phyloP scores from a whole-genome alignment of 1,139 yeast genomes.

The Sugiyamaella pinicola region DNA sequence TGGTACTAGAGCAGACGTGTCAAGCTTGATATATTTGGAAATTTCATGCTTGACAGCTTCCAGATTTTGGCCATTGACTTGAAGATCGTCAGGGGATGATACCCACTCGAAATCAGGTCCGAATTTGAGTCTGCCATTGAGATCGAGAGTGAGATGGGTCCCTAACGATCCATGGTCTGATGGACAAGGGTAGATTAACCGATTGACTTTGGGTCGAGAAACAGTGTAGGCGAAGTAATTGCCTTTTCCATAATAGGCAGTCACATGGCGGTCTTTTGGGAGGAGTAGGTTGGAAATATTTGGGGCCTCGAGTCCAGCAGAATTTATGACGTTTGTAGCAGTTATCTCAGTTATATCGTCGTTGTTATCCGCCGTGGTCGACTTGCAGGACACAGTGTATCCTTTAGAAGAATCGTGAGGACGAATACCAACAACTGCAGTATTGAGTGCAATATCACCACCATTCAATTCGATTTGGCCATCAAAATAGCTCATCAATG shows the following conservation, averaged over 20 bases:
- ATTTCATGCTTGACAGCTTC: constrained; percentile 62
- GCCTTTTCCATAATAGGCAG: constrained; percentile 77
- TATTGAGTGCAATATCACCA: constrained; percentile 66
- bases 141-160: constrained; percentile 80
- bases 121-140: constrained; percentile 77
- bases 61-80: constrained; percentile 48
- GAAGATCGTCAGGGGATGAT: constrained; percentile 45
- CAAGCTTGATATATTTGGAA: constrained; percentile 63
- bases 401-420: constrained; percentile 31
- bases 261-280: constrained; percentile 61
- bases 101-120: constrained; percentile 94
- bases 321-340: constrained; percentile 63
- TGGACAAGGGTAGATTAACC: constrained; percentile 76
- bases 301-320: constrained; percentile 81
- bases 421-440: constrained; percentile 55
- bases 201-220: constrained; percentile 46
- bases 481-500: constrained; percentile 61
- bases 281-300: constrained; percentile 65
- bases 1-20: constrained; percentile 56
- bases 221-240: constrained; percentile 67
- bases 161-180: constrained; percentile 77
- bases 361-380: constrained; percentile 29
- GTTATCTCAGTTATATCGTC: constrained; percentile 50
- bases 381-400: constrained; percentile 32
- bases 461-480: constrained; percentile 56